Conservation (phyloP, 768 basidiomycete species). For the Trametes cinnabarina region DNA sequence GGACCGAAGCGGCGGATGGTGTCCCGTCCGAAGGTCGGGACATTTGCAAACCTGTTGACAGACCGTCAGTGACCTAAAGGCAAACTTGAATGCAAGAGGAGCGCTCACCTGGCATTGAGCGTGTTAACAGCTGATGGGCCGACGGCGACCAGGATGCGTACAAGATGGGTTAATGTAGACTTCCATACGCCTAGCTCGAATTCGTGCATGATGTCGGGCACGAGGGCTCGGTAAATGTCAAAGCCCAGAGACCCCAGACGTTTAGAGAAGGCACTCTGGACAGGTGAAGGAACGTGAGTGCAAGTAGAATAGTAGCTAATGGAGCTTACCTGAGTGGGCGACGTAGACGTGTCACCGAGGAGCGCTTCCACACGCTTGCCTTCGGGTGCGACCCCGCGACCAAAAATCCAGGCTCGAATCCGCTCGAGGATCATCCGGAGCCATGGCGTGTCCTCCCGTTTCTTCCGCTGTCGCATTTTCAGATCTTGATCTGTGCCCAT, state of each 20-base stretch:
- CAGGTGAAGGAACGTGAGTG: not conserved
- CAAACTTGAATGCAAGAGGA: too few species aligned
- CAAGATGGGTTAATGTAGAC: slow-evolving; percentile 20
- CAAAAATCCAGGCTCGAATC: slow-evolving; percentile 20
- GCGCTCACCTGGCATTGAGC: slow-evolving; percentile 17
- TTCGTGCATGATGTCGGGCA: slow-evolving; percentile 32
- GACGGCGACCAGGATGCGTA: slow-evolving; percentile 19
- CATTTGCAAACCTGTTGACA: slow-evolving; percentile 13
- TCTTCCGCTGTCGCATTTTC: not conserved
- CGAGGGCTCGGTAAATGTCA: not conserved
- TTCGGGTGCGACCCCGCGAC: slow-evolving; percentile 1
- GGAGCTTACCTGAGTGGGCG: slow-evolving; percentile 8
- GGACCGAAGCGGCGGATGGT: slow-evolving; percentile 25
- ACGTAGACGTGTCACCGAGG: not conserved
- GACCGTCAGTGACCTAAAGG: too few species aligned
- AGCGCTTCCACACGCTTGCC: not conserved
- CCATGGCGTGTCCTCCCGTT: slow-evolving; percentile 7
- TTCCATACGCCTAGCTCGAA: slow-evolving; percentile 36
- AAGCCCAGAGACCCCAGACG: not conserved
- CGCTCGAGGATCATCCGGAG: not conserved
- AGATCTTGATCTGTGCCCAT: slow-evolving; percentile 27
- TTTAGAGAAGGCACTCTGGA: not conserved
- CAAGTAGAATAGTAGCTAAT: not conserved
- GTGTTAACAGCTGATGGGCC: not conserved
- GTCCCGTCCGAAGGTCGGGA: slow-evolving; percentile 24